A percentile compares a stretch with the other conserved stretches of the same genome.
phyloP scores from a whole-genome alignment of 495 filamentous ascomycete genomes.

The Symbiotaphrina buchneri region DNA sequence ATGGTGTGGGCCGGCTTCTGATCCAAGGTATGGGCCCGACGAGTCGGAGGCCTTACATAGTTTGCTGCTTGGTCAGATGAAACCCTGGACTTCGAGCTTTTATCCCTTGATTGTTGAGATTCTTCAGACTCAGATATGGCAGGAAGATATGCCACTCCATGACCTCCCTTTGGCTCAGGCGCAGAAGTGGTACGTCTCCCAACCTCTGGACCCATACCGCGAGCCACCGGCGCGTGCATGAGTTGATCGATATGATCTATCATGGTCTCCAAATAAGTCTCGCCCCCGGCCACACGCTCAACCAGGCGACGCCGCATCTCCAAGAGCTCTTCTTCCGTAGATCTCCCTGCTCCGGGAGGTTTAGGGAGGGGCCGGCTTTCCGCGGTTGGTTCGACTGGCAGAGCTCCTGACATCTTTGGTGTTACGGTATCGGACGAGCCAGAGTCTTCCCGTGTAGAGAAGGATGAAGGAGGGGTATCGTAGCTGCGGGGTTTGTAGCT shows the following conservation, averaged over 20 bases:
- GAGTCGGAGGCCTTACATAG: conserved; percentile 15
- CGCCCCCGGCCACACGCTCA: not conserved
- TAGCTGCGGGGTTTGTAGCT: too few species aligned
- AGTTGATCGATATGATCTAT: conserved; percentile 39
- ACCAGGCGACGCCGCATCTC: not conserved
- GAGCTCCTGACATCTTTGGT: too few species aligned
- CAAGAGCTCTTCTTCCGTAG: not conserved
- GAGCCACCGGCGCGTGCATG: conserved; percentile 22
- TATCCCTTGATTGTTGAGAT: not conserved
- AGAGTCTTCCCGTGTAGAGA: too few species aligned
- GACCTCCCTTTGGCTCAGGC: conserved; percentile 17
- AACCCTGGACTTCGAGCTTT: not conserved
- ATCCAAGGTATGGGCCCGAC: too few species aligned
- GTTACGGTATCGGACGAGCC: not conserved
- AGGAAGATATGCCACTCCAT: conserved; percentile 10
- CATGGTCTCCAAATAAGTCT: conserved; percentile 26
- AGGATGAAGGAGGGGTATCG: too few species aligned
- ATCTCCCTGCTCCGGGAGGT: too few species aligned
- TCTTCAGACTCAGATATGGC: conserved; percentile 12
- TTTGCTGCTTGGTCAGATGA: not conserved
- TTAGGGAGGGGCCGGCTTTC: too few species aligned
- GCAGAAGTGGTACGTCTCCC: conserved; percentile 27
- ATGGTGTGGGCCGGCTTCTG: conserved; percentile 21
- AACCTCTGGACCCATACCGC: conserved; percentile 9
- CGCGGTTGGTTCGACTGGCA: too few species aligned